Percentiles rank a stretch among this genome's conserved stretches.
phyloP scores from a whole-genome alignment of 1,284 basidiomycete species.

The Rhodotorula sp. region DNA sequence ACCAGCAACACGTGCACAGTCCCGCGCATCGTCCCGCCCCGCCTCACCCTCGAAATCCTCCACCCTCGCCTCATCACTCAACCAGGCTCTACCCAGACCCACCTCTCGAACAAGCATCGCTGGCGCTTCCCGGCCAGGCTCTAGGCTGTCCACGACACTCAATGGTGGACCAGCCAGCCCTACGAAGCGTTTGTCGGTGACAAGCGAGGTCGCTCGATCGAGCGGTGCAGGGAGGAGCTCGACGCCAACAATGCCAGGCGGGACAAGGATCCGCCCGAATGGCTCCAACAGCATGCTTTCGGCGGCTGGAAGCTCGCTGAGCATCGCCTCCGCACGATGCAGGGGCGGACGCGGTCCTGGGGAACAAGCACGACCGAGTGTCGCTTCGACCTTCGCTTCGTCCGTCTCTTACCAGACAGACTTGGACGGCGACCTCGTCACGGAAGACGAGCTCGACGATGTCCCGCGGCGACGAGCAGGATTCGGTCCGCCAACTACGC shows the following conservation, averaged over 20 bases:
- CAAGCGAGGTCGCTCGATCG: no score
- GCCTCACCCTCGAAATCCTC: neutral
- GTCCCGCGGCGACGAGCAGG: conserved; percentile 14
- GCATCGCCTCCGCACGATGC: neutral
- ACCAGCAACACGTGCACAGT: no score
- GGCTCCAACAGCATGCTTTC: no score
- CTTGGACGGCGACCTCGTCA: neutral
- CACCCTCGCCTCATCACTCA: neutral
- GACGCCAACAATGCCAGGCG: no score
- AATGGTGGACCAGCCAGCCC: no score
- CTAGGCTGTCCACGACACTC: no score
- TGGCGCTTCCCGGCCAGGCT: no score
- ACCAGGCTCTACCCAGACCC: neutral
- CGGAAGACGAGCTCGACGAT: neutral
- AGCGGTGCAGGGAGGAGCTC: no score
- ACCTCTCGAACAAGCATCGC: no score
- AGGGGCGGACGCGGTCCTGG: no score
- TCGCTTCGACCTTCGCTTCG: neutral
- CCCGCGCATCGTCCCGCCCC: neutral
- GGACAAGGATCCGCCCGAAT: no score
- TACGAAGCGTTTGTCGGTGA: no score
- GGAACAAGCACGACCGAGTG: neutral
- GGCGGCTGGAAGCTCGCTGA: neutral
- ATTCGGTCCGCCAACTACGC: conserved; percentile 1
- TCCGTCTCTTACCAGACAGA: conserved; percentile 1